Percentiles rank a stretch among this genome's conserved stretches.
phyloP scores from a whole-genome alignment of 2,329 filamentous ascomycete species.

The Coniochaeta sp. region DNA sequence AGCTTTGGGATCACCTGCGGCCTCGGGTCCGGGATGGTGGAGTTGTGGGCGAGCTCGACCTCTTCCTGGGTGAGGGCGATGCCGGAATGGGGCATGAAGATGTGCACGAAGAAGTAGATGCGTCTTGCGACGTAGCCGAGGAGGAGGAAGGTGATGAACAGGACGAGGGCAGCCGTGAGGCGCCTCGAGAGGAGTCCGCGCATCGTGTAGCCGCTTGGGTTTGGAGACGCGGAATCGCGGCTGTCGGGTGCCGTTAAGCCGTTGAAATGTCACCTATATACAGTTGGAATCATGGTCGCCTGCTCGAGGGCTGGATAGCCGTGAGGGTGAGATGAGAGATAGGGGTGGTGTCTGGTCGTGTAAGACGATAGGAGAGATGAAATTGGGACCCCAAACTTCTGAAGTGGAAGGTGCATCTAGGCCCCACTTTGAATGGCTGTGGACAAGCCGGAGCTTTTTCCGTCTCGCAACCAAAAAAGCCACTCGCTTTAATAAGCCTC shows the following conservation, averaged over 20 bases:
- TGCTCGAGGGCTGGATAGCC: not conserved
- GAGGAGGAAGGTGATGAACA: slow-evolving; percentile 8
- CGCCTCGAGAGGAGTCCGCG: not conserved
- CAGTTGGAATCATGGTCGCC: not conserved
- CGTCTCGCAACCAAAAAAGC: no score
- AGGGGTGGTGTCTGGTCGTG: not conserved
- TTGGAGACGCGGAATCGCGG: not conserved
- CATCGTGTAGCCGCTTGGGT: not conserved
- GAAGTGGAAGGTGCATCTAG: no score
- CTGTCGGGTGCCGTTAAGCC: not conserved
- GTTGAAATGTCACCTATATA: not conserved
- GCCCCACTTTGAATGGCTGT: no score
- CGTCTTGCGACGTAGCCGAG: slow-evolving; percentile 8
- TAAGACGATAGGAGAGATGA: not conserved
- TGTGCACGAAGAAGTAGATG: slow-evolving; percentile 10
- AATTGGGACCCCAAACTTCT: not conserved
- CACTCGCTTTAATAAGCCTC: no score
- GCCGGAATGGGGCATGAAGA: slow-evolving; percentile 16
- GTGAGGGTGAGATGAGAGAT: not conserved
- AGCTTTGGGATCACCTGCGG: slow-evolving; percentile 15
- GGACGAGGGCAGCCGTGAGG: not conserved
- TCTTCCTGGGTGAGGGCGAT: slow-evolving; percentile 15
- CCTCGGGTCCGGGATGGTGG: not conserved
- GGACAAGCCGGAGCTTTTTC: no score
- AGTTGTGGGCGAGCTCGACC: slow-evolving; percentile 3